phyloP scores from a whole-genome alignment of 768 basidiomycete species.

The Pholiota molesta region DNA sequence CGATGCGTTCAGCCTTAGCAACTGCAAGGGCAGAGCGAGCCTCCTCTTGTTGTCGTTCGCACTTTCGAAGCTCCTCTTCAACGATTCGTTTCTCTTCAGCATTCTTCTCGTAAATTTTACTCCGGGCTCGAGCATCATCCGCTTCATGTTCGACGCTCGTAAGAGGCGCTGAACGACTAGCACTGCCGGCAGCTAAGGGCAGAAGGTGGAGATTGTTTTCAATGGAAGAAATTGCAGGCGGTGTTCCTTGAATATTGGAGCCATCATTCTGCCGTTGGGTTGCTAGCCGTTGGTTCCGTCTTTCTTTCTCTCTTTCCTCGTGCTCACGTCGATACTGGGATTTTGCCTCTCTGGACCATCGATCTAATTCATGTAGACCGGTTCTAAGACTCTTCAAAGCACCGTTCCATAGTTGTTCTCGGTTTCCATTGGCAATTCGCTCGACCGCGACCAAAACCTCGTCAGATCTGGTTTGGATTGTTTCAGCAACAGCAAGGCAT shows the following conservation, averaged over 20 bases:
- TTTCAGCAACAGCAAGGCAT: constrained; percentile 25
- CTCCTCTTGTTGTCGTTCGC: constrained; percentile 5
- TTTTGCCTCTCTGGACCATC: neutral
- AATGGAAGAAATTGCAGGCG: neutral
- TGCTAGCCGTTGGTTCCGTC: neutral
- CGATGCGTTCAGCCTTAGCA: constrained; percentile 19
- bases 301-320: neutral
- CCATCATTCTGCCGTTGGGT: neutral
- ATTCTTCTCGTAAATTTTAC: neutral
- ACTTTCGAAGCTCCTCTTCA: constrained; percentile 18
- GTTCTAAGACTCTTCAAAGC: constrained; percentile 6
- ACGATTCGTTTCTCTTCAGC: constrained; percentile 12
- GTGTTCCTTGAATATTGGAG: neutral
- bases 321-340: neutral
- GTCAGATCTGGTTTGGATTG: constrained; percentile 24
- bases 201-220: neutral
- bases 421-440: constrained; percentile 6
- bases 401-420: constrained; percentile 10
- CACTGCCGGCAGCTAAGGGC: neutral
- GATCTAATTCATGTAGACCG: constrained; percentile 6
- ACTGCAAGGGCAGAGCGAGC: constrained; percentile 10
- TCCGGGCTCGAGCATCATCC: constrained; percentile 3
- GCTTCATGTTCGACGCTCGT: neutral
- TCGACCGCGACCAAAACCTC: constrained; percentile 28
- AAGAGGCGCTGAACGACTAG: neutral